A percentile compares a stretch with the other conserved stretches of the same genome.
These are phyloP conservation scores for Botryotinia globosa DNA, from an alignment of 2,329 filamentous ascomycete genomes.

Conservation along the genomic window DNA sequence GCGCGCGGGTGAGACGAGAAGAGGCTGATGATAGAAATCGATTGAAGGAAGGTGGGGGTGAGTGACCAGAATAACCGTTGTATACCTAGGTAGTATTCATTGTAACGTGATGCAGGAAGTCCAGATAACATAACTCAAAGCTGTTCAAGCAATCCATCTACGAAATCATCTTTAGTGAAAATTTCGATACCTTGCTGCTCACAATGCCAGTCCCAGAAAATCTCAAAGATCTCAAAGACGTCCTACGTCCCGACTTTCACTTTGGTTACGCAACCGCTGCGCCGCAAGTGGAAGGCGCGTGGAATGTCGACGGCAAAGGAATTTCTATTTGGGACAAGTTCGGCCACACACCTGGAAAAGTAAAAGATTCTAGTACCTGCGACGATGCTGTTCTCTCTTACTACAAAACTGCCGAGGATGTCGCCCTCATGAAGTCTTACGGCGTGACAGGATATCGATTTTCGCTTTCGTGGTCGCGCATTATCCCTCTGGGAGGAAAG, in stretches of 20 bases:
- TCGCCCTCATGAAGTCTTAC: conserved; percentile 69
- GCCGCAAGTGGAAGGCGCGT: conserved; percentile 81
- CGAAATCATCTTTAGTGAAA: neutral
- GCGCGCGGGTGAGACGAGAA: neutral
- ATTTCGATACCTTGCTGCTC: neutral
- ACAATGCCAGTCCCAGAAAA: conserved; percentile 15
- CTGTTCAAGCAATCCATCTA: neutral
- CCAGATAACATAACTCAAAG: neutral
- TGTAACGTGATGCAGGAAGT: neutral
- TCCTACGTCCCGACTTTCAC: conserved; percentile 63
- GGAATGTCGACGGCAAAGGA: conserved; percentile 69
- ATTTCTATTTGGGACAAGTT: conserved; percentile 86
- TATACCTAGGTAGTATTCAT: too few relatives aligned
- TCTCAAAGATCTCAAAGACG: conserved; percentile 45
- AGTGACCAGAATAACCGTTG: neutral
- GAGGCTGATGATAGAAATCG: neutral
- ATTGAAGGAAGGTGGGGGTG: neutral
- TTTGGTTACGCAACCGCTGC: conserved; percentile 78
- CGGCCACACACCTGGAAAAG: conserved; percentile 74
- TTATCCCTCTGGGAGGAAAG: conserved; percentile 78
- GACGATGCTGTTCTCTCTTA: conserved; percentile 81
- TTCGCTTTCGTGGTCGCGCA: conserved; percentile 77
- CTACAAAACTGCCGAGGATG: conserved; percentile 71
- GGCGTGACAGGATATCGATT: conserved; percentile 76
- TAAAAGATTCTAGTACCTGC: conserved; percentile 71